A percentile compares a stretch with the other conserved stretches of the same genome.
These are phyloP conservation scores for Citrus cavaleriei DNA, from an alignment of 345 rosid species.

Conservation along the genomic window DNA sequence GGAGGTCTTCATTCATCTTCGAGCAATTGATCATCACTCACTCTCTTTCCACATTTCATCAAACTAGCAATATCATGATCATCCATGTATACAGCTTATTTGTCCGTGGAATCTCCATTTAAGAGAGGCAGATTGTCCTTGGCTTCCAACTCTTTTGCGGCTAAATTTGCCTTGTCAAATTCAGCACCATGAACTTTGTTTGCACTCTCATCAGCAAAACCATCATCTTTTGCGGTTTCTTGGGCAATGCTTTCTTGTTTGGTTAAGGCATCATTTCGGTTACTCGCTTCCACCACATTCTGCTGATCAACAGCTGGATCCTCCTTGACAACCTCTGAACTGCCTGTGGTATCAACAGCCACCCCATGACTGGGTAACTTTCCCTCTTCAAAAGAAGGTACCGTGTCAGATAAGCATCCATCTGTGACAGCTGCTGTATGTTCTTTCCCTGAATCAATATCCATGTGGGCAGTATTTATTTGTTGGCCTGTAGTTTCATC, in stretches of 20 bases:
- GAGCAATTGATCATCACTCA: background rate
- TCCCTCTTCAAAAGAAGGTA: constrained; percentile 9
- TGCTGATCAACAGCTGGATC: constrained; percentile 2
- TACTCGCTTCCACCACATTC: constrained; percentile 3
- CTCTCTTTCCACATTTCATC: background rate
- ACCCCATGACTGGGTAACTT: constrained; percentile 22
- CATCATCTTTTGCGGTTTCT: constrained; percentile 17
- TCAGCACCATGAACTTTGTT: constrained; percentile 20
- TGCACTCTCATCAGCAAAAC: constrained; percentile 12
- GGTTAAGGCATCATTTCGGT: constrained; percentile 1
- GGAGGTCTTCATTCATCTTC: background rate
- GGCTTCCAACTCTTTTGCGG: background rate
- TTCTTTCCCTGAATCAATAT: constrained; percentile 20
- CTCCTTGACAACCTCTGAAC: constrained; percentile 8
- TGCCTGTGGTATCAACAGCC: constrained; percentile 4
- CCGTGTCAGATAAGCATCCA: constrained; percentile 12
- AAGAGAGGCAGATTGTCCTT: background rate
- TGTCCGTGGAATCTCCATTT: background rate
- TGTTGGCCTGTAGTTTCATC: constrained; percentile 10
- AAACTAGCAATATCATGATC: background rate
- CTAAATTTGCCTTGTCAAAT: background rate
- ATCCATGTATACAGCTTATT: background rate
- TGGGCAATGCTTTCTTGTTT: constrained; percentile 18
- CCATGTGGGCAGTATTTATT: constrained; percentile 7
- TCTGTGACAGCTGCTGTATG: background rate